Conservation (phyloP, 768 basidiomycete species). For the Boletus subcaerulescens region DNA sequence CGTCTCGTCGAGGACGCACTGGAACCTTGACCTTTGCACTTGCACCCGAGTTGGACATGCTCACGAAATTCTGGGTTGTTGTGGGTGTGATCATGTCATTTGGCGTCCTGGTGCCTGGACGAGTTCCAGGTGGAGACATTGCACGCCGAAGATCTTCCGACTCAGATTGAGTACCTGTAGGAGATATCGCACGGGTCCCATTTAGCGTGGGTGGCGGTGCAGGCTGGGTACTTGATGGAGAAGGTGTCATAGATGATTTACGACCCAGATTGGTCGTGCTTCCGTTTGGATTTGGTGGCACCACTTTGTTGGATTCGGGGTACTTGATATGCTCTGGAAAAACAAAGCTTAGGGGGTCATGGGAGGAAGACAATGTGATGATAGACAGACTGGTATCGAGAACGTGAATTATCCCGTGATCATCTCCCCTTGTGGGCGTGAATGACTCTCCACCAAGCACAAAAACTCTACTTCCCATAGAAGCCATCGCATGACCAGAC, state of each 20-base stretch:
- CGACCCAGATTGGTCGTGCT: slow-evolving; percentile 36
- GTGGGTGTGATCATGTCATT: slow-evolving; percentile 20
- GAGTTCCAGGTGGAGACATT: slow-evolving; percentile 56
- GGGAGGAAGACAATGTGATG: not conserved
- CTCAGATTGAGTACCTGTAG: slow-evolving; percentile 47
- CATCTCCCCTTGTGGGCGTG: slow-evolving; percentile 67
- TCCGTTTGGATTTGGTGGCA: slow-evolving; percentile 34
- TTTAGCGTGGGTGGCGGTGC: slow-evolving; percentile 29
- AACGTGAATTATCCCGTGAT: slow-evolving; percentile 80
- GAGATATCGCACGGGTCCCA: slow-evolving; percentile 62
- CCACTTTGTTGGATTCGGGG: slow-evolving; percentile 56
- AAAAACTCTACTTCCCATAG: slow-evolving; percentile 82
- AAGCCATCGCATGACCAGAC: slow-evolving; percentile 98
- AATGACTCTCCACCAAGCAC: slow-evolving; percentile 95
- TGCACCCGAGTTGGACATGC: slow-evolving; percentile 3
- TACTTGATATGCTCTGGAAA: slow-evolving; percentile 86
- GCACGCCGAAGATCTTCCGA: slow-evolving; percentile 61
- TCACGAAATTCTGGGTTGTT: slow-evolving; percentile 9
- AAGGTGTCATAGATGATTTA: slow-evolving; percentile 46
- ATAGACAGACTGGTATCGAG: slow-evolving; percentile 85
- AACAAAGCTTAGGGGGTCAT: slow-evolving; percentile 4
- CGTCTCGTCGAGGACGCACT: slow-evolving; percentile 45
- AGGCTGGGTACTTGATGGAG: slow-evolving; percentile 27
- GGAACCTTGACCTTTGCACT: slow-evolving; percentile 53
- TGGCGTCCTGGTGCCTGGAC: slow-evolving; percentile 39